Percentiles rank a stretch among this genome's conserved stretches.
Conservation (phyloP, 768 basidiomycete species). For the Suillus plorans region DNA sequence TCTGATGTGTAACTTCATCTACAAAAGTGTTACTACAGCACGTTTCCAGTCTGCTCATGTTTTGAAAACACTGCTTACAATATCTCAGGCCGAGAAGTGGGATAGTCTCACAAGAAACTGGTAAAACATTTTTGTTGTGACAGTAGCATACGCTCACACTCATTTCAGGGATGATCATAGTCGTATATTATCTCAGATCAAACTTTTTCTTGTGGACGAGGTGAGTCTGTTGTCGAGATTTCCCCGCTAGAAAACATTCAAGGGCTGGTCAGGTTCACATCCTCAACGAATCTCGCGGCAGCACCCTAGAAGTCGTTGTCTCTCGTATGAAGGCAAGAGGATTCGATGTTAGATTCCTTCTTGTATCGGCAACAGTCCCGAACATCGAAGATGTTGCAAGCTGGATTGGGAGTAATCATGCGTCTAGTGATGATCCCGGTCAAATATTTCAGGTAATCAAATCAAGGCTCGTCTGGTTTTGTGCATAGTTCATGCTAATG, state of each 20-base stretch:
- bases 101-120: constrained; percentile 90
- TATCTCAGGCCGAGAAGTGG: constrained; percentile 87
- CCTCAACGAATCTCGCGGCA: constrained; percentile 86
- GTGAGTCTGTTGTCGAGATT: constrained; percentile 36
- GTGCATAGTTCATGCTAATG: constrained; percentile 3
- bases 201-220: constrained; percentile 90
- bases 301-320: constrained; percentile 92
- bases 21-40: constrained; percentile 73
- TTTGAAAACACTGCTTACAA: background rate
- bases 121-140: constrained; percentile 37
- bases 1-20: constrained; percentile 5
- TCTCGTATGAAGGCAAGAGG: constrained; percentile 87
- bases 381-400: constrained; percentile 87
- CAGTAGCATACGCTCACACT: constrained; percentile 7
- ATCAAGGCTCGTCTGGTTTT: background rate
- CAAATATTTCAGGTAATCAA: constrained; percentile 64
- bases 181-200: constrained; percentile 67
- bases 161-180: constrained; percentile 56
- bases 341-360: constrained; percentile 71
- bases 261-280: constrained; percentile 72
- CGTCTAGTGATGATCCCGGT: constrained; percentile 42
- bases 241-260: background rate
- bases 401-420: constrained; percentile 67
- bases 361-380: constrained; percentile 92
- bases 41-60: constrained; percentile 15